phyloP scores from a whole-genome alignment of 2,329 filamentous ascomycete species.

The Pseudogymnoascus sp. region DNA sequence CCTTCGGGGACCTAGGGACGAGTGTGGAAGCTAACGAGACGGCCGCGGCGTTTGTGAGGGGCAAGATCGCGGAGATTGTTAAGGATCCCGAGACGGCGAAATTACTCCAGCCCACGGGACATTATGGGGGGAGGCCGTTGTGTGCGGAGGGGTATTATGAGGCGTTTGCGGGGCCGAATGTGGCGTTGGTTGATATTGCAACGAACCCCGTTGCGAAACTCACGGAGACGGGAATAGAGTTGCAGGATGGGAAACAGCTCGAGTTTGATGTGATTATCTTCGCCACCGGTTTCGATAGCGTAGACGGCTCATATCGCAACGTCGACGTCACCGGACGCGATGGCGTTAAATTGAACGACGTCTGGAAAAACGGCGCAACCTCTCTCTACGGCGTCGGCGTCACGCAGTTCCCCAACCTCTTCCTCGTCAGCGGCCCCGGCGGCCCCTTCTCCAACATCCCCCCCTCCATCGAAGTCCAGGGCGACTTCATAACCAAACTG shows the following conservation, averaged over 20 bases:
- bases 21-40: constrained; percentile 21
- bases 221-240: constrained; percentile 31
- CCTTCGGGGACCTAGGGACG: constrained; percentile 21
- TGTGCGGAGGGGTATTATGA: constrained; percentile 45
- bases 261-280: constrained; percentile 29
- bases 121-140: constrained; percentile 26
- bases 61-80: constrained; percentile 22
- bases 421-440: constrained; percentile 38
- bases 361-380: constrained; percentile 28
- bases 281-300: constrained; percentile 32
- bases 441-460: constrained; percentile 36
- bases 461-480: constrained; percentile 34
- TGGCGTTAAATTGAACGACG: constrained; percentile 26
- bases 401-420: constrained; percentile 40
- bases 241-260: constrained; percentile 23
- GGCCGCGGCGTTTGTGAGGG: constrained; percentile 21
- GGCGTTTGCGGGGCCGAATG: constrained; percentile 37
- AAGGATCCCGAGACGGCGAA: constrained; percentile 19
- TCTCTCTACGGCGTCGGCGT: constrained; percentile 35
- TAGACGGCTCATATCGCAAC: constrained; percentile 28
- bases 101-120: constrained; percentile 16
- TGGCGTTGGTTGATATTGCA: constrained; percentile 39
- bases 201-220: constrained; percentile 35
- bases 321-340: constrained; percentile 28
- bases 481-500: constrained; percentile 31